A percentile compares a stretch with the other conserved stretches of the same genome.
Conservation (phyloP, 257 asterid species). For the Solanum dulcamara region DNA sequence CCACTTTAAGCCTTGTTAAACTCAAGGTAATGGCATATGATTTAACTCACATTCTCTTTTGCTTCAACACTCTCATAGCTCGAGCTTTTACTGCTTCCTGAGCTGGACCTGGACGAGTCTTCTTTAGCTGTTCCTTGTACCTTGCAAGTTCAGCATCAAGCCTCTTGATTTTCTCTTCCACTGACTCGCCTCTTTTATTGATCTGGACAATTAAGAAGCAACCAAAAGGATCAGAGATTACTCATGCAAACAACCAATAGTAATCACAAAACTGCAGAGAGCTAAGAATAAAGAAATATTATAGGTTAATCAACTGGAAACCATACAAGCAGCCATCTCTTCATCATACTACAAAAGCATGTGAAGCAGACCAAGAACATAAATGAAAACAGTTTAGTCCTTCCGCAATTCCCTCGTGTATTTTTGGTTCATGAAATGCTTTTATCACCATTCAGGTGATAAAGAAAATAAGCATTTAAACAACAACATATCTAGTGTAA, state of each 20-base stretch:
- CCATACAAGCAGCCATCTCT: not conserved
- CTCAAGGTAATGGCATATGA: not conserved
- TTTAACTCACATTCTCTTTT: slow-evolving; percentile 5
- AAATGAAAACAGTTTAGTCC: not conserved
- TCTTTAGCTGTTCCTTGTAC: slow-evolving; percentile 11
- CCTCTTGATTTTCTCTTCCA: slow-evolving; percentile 8
- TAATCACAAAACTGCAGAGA: not conserved
- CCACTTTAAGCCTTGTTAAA: not conserved
- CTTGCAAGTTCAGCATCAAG: slow-evolving; percentile 6
- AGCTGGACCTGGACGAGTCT: slow-evolving; percentile 9
- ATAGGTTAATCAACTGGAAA: not conserved
- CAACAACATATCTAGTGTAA: too few species aligned
- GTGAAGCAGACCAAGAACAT: not conserved
- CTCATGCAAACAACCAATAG: not conserved
- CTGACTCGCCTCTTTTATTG: slow-evolving; percentile 7
- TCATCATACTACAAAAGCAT: not conserved
- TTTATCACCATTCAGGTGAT: not conserved
- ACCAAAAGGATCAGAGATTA: not conserved
- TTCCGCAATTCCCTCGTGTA: not conserved
- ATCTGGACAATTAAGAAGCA: not conserved
- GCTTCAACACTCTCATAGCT: slow-evolving; percentile 9
- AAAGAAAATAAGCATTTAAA: not conserved
- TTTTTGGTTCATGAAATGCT: not conserved
- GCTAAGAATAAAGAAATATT: not conserved
- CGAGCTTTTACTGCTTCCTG: slow-evolving; percentile 13